Evolutionary conservation across 108 stramenopile genomes (phyloP).

Genomic region (Aurantiochytrium sp.): DNA sequence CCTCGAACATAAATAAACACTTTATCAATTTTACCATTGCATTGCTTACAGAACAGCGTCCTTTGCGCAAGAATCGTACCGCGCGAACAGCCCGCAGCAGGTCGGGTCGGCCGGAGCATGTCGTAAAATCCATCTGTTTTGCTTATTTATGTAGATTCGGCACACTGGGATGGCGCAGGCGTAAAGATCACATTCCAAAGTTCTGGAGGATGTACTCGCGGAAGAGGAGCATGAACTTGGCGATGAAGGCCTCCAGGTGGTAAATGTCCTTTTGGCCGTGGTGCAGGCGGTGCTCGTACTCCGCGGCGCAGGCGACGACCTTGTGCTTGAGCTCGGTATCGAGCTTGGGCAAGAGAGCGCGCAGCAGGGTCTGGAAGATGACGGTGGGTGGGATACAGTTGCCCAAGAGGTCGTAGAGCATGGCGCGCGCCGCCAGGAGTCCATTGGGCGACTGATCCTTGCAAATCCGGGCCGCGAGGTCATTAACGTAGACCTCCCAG

Average conservation of each 20-base stretch:
- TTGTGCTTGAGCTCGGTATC: slow-evolving; percentile 81
- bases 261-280: slow-evolving; percentile 94
- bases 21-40: not conserved
- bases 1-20: not conserved
- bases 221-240: slow-evolving; percentile 78
- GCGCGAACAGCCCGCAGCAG: too few species aligned
- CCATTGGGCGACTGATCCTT: not conserved
- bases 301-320: slow-evolving; percentile 85
- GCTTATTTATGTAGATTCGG: too few species aligned
- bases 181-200: too few species aligned
- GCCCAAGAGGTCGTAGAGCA: slow-evolving; percentile 89
- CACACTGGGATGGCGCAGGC: too few species aligned
- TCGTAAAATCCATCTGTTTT: too few species aligned
- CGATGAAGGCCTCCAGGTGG: slow-evolving; percentile 96
- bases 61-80: too few species aligned
- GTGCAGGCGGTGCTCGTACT: slow-evolving; percentile 87
- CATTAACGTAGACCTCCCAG: slow-evolving; percentile 90
- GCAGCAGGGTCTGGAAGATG: slow-evolving; percentile 78
- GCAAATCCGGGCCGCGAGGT: slow-evolving; percentile 67
- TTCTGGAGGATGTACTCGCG: not conserved
- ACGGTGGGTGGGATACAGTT: slow-evolving; percentile 93
- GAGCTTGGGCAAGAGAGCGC: slow-evolving; percentile 73
- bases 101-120: too few species aligned
- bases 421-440: slow-evolving; percentile 66
- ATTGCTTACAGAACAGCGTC: too few species aligned